phyloP scores from a whole-genome alignment of 805 yeast genomes.

The Candida glaebosa region DNA sequence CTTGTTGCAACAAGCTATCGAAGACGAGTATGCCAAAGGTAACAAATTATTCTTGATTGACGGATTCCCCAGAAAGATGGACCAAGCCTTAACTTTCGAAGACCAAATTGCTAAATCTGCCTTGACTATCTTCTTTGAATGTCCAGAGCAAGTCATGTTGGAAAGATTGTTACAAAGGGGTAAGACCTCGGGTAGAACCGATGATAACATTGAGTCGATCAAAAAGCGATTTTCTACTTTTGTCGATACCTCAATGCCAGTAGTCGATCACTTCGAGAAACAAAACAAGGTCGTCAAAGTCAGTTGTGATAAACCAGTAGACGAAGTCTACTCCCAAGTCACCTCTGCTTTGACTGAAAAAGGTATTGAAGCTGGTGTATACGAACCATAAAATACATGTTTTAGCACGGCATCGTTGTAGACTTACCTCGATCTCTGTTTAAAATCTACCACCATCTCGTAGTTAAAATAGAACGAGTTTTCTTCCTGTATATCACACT shows the following conservation, averaged over 20 bases:
- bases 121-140: slow-evolving; percentile 72
- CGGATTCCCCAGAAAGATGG: slow-evolving; percentile 98
- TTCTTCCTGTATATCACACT: background rate
- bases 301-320: slow-evolving; percentile 76
- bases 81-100: slow-evolving; percentile 94
- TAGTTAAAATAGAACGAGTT: background rate
- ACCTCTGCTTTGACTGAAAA: slow-evolving; percentile 53
- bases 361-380: slow-evolving; percentile 19
- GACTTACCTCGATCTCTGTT: too few species aligned
- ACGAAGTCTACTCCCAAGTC: slow-evolving; percentile 69
- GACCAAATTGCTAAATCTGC: slow-evolving; percentile 66
- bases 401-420: too few species aligned
- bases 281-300: slow-evolving; percentile 75
- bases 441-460: background rate
- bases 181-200: slow-evolving; percentile 90
- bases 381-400: too few species aligned
- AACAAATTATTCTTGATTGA: slow-evolving; percentile 74
- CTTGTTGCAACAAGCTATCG: slow-evolving; percentile 75
- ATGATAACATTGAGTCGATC: slow-evolving; percentile 89
- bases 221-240: slow-evolving; percentile 85
- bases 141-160: slow-evolving; percentile 82
- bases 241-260: slow-evolving; percentile 89
- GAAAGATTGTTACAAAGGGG: slow-evolving; percentile 84
- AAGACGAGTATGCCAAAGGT: slow-evolving; percentile 46
- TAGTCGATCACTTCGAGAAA: slow-evolving; percentile 74